Evolutionary conservation across 1,284 basidiomycete species (phyloP), one percentile per base, ranked within the genome.

Genomic region (Ganoderma lucidum): DNA sequence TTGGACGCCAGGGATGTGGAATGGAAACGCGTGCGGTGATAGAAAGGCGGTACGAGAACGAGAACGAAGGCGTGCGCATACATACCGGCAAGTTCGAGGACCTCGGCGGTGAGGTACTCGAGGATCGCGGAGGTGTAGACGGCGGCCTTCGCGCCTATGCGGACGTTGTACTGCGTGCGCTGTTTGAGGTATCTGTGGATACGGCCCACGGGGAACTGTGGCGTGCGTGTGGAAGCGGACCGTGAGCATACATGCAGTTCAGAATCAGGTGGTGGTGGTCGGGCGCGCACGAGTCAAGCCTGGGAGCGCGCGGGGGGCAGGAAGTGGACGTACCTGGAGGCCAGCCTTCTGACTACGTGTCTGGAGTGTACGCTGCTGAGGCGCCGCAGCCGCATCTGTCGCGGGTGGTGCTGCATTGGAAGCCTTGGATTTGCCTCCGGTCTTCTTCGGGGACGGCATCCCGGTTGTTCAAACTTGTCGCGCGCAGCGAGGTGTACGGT

Each of bases 181-280:
- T 92, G 91, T 83, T 98, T 97, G 75, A 99, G 83, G 84, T 97
- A 97, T 83, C 97, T 93, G 81, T 96, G 96, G 69, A 97, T 95
- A 93, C 95, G 95, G 59, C 95, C 95, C 55, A 96, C 95, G 60
- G 95, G 95, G 80, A 96, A 96, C 94, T 96, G 62, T 12, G 45
- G 14, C 14, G 51, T 19, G 28, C 14, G 53, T 28, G 60, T 23
- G n/a, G 44, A 55, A 8, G 35, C 28, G 0, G 2, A 15, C 9
- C n/a, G 37, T 39, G n/a, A 42, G 56, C 9, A 59, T 39, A 9
- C 19, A 32, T 32, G 8, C 14, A 55, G 10, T 55, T 23, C 5
- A 55, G 14, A 32, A 28, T 35, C 23, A 9, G 28, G 35, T 35
- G 28, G 28, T 35, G 28, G 28, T 5, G 10, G 56, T n/a, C 32